phyloP scores from a whole-genome alignment of 257 asterid genomes.

The Fraxinus excelsior region DNA sequence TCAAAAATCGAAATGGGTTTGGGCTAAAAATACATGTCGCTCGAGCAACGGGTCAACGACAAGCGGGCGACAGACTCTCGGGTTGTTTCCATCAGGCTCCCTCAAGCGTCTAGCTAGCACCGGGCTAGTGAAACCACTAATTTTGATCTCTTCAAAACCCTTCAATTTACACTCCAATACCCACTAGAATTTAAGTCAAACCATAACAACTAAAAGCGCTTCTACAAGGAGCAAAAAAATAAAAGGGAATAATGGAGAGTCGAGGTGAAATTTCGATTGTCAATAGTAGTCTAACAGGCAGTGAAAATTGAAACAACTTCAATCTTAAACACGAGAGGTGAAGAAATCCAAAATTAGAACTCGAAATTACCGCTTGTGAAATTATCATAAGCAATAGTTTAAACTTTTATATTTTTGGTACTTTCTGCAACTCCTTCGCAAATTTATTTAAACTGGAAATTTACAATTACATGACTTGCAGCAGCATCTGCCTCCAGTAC shows the following conservation, averaged over 20 bases:
- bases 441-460: constrained; percentile 7
- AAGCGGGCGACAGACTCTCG: no score
- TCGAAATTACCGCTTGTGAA: constrained; percentile 39
- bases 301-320: constrained; percentile 40
- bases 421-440: constrained; percentile 12
- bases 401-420: constrained; percentile 9
- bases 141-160: no score
- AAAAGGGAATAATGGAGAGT: constrained; percentile 22
- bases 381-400: background rate
- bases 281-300: constrained; percentile 33
- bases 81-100: no score
- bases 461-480: constrained; percentile 38
- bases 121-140: no score
- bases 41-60: no score
- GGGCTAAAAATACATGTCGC: no score
- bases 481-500: constrained; percentile 44
- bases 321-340: constrained; percentile 34
- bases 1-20: no score
- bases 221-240: constrained; percentile 56
- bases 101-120: no score
- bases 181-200: no score
- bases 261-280: constrained; percentile 41
- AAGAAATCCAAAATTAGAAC: constrained; percentile 48
- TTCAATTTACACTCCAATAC: no score
- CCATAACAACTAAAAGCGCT: constrained; percentile 52